A percentile compares a stretch with the other conserved stretches of the same genome.
phyloP scores from a whole-genome alignment of 345 rosid genomes.

The Raphanus sativus region DNA sequence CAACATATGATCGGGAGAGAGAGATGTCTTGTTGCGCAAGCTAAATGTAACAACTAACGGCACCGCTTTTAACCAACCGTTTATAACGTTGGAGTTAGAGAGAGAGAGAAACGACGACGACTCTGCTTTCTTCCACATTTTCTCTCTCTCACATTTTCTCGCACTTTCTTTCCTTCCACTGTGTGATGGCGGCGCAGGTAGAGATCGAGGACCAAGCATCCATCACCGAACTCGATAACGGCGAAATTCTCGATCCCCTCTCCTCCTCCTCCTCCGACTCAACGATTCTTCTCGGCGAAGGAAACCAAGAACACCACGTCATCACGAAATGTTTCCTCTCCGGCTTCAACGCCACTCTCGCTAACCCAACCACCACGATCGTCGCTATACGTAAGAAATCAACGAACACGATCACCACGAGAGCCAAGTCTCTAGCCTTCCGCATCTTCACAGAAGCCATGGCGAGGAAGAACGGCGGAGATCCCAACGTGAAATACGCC shows the following conservation, averaged over 20 bases:
- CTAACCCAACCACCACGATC: conserved; percentile 31
- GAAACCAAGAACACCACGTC: conserved; percentile 12
- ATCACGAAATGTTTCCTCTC: conserved; percentile 30
- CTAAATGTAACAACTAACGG: conserved; percentile 27
- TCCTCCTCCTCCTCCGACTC: conserved; percentile 29
- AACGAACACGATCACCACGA: conserved; percentile 11
- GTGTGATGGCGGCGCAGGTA: conserved; percentile 33
- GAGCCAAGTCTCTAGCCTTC: conserved; percentile 41
- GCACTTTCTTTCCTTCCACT: background rate
- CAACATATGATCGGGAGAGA: background rate
- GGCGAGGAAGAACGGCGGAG: conserved; percentile 42
- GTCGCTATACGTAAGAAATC: conserved; percentile 46
- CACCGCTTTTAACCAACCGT: conserved; percentile 30
- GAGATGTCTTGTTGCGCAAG: conserved; percentile 22
- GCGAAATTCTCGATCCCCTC: conserved; percentile 22
- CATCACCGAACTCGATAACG: conserved; percentile 26
- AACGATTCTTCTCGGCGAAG: conserved; percentile 36
- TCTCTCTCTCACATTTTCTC: background rate
- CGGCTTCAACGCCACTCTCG: conserved; percentile 25
- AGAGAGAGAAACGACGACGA: background rate
- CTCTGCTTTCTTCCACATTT: conserved; percentile 15
- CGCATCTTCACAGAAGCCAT: conserved; percentile 37
- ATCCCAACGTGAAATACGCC: conserved; percentile 39
- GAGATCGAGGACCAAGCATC: conserved; percentile 34
- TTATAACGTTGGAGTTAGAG: background rate